These are phyloP conservation scores for Calycina marina DNA, from an alignment of 2,329 filamentous ascomycete species.

Conservation along the genomic window DNA sequence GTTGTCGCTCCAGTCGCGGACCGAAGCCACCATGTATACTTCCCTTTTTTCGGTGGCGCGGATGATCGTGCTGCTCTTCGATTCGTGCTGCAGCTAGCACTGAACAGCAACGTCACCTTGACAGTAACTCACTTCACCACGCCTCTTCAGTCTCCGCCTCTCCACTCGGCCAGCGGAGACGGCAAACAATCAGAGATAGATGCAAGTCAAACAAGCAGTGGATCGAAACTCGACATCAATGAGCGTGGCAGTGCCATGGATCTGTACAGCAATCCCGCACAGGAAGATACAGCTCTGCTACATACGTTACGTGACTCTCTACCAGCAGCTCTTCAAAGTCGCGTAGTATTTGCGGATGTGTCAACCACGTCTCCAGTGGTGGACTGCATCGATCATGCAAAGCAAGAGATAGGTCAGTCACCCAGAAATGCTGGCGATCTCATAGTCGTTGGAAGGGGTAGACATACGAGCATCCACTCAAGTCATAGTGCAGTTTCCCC, in stretches of 20 bases:
- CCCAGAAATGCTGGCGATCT: constrained; percentile 56
- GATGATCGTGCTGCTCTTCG: constrained; percentile 72
- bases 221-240: constrained; percentile 9
- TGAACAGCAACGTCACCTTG: constrained; percentile 63
- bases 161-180: constrained; percentile 4
- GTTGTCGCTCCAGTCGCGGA: constrained; percentile 43
- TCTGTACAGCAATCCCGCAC: constrained; percentile 11
- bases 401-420: constrained; percentile 42
- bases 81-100: constrained; percentile 71
- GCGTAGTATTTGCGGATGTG: constrained; percentile 43
- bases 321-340: constrained; percentile 31
- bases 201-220: constrained; percentile 1
- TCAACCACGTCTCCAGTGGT: constrained; percentile 27
- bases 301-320: constrained; percentile 40
- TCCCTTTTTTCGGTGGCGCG: constrained; percentile 71
- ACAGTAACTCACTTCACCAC: constrained; percentile 50
- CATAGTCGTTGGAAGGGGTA: constrained; percentile 44
- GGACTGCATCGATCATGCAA: constrained; percentile 34
- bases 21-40: constrained; percentile 68
- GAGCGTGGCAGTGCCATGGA: constrained; percentile 14
- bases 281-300: constrained; percentile 35
- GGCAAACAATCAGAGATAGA: neutral
- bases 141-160: constrained; percentile 11
- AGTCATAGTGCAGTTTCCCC: constrained; percentile 12
- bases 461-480: constrained; percentile 10